These are phyloP conservation scores for Abelmoschus esculentus DNA, from an alignment of 345 rosid genomes.

Conservation along the genomic window DNA sequence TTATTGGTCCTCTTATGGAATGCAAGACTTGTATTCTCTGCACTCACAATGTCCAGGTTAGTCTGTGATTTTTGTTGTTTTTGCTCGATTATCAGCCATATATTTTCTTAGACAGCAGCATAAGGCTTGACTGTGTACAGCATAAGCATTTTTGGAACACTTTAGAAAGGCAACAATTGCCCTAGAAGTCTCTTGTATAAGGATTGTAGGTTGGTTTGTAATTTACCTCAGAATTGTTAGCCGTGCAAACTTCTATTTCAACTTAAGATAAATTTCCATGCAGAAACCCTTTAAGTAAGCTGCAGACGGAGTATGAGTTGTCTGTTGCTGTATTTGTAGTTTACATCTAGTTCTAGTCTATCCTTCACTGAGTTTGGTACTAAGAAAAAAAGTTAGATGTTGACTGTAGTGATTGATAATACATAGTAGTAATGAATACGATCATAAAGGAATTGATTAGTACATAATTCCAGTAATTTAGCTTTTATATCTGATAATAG, in stretches of 20 bases:
- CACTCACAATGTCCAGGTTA: slow-evolving; percentile 78
- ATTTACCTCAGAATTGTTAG: neutral
- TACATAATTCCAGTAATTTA: neutral
- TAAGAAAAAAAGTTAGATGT: too few relatives aligned
- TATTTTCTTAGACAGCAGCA: neutral
- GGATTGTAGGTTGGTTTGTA: neutral
- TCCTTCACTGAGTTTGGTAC: too few relatives aligned
- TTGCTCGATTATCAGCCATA: neutral
- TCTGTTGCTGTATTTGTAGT: neutral
- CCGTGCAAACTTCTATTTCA: neutral
- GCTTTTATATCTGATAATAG: neutral
- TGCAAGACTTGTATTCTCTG: slow-evolving; percentile 66
- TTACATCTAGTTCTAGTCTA: too few relatives aligned
- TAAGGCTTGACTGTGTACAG: neutral
- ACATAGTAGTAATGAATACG: neutral
- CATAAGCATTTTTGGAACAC: neutral
- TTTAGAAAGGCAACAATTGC: neutral
- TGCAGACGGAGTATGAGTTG: neutral
- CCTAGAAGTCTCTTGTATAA: neutral
- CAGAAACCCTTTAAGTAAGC: neutral
- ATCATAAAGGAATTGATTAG: neutral
- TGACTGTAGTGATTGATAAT: neutral
- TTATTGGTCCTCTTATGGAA: slow-evolving; percentile 55
- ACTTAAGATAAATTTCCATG: neutral
- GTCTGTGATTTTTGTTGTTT: slow-evolving; percentile 4